Base-by-base conservation (phyloP, 345 rosid genomes). In the Gossypium rotundifolium region DNA sequence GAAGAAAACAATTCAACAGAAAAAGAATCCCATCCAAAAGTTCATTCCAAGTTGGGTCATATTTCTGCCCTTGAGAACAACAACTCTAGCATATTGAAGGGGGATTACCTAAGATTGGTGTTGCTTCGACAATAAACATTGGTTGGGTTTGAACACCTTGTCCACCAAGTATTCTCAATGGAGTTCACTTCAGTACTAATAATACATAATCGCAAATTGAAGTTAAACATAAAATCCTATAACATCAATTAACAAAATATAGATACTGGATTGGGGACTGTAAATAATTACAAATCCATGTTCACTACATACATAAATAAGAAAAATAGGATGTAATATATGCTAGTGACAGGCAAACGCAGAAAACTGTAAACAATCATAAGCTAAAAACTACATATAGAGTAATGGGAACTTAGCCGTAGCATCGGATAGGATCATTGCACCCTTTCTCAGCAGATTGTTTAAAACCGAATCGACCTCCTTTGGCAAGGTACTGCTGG, bases 401-500 rank as follows among this genome's bases (percentile, higher is more conserved):
- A 48, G 51, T 14, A 5, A 55, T 14, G 12, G 57, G 7, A 14
- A 46, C 13, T 87, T 84, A 94, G 45, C 98, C 98, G n/a, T 94
- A 94, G 90, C 98, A 94, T 66, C 88, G 83, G 81, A 94, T 94
- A 3, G 98, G 91, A 76, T 92, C 95, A 22, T 85, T 88, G 91
- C 98, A 94, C 65, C 97, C 94, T 75, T 94, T 92, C 57, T 81
- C 86, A 52, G 88, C 3, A 65, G 98, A 91, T 76, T 94, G 98
- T 51, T 81, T 88, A 2, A 38, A 79, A 9, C 98, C 98, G 16
- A 75, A 88, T 18, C 98, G 89, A 2, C 98, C 98, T n/a, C 98
- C 98, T 75, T 94, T 94, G 2, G 84, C 88, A 38, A 94, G 94
- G 75, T 94, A 94, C 83, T 91, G 95, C 85, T 94, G 98, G 73